Base-by-base conservation (phyloP, 768 basidiomycete genomes). In the Kwoniella pini region DNA sequence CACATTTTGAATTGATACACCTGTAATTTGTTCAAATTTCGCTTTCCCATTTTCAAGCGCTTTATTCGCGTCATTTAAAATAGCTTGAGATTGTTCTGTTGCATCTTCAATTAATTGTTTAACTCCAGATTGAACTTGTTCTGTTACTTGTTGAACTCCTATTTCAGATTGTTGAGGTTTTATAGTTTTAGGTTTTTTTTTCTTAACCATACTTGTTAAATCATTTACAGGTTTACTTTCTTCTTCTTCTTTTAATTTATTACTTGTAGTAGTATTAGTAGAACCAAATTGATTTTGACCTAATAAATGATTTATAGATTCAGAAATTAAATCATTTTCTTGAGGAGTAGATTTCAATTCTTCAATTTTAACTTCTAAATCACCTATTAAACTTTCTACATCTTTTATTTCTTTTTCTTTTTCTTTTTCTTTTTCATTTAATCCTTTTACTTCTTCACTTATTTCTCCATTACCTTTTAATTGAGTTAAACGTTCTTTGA, bases 351-450 rank as follows among this genome's bases (percentile, higher is more conserved):
- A 85, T 79, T 90, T 94, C 30, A 96, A 82, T 69, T 97, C 94
- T 53, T 96, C 94, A 17, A 97, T 87, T 91, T 96, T 97, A 49
- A 89, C 78, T 1, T 88, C 87, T 24, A 97, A 80, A 76, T 97
- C 94, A 67, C 87, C 87, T 71, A 84, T 86, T 38, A 96, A 78
- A 24, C 82, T 88, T 57, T 82, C 80, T 42, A 93, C 79, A 52
- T 96, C 94, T 72, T 89, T 89, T 13, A 88, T 82, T 76, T 96
- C 91, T 17, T 79, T 81, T 69, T 89, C 87, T 67, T 79, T 81
- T 69, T 89, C 87, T 67, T 87, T 85, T 70, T 91, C 89, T n/a
- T 81, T 76, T 46, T 83, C 86, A 11, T 83, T 83, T 48, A 71
- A 48, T 36, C 69, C 66, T 5, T 44, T 30, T 5, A 70, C 54